Evolutionary conservation across 306 rosid species (phyloP).

Genomic region (Fragaria iinumae): DNA sequence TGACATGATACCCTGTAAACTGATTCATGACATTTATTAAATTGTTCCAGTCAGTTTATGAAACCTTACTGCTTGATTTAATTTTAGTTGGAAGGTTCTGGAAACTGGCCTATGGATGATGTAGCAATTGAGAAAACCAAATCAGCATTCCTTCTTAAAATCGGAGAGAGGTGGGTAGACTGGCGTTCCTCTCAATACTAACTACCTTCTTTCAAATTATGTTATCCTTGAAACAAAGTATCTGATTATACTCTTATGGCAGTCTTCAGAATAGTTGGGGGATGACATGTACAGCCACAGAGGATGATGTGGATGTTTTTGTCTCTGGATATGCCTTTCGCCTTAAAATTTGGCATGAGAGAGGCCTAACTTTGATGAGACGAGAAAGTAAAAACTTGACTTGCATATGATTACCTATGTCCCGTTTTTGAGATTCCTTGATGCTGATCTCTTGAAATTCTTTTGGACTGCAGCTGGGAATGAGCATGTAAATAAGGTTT

Average conservation of each 20-base stretch:
- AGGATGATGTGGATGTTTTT: constrained; percentile 72
- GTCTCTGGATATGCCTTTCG: constrained; percentile 89
- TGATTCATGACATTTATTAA: constrained; percentile 8
- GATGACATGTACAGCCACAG: constrained; percentile 67
- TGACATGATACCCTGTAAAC: constrained; percentile 21
- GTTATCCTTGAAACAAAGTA: constrained; percentile 8
- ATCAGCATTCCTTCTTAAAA: constrained; percentile 84
- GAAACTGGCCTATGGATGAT: constrained; percentile 98
- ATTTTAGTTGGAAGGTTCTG: constrained; percentile 91
- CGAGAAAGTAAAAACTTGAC: constrained; percentile 53
- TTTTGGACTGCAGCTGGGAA: constrained; percentile 51
- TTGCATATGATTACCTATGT: background rate
- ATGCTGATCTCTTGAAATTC: constrained; percentile 26
- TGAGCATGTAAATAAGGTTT: constrained; percentile 52
- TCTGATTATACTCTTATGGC: constrained; percentile 42
- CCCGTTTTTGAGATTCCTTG: background rate
- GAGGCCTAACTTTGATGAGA: constrained; percentile 72
- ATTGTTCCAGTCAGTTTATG: constrained; percentile 22
- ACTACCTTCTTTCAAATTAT: constrained; percentile 13
- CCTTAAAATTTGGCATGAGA: constrained; percentile 91
- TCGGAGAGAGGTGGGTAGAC: constrained; percentile 71
- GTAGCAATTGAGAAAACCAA: constrained; percentile 81
- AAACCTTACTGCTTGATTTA: constrained; percentile 21
- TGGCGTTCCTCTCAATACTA: constrained; percentile 14
- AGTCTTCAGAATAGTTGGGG: constrained; percentile 84